Evolutionary conservation across 2,329 filamentous ascomycete genomes (phyloP), one percentile per base, ranked within the genome.

Genomic region (Lecanicillium sp.): DNA sequence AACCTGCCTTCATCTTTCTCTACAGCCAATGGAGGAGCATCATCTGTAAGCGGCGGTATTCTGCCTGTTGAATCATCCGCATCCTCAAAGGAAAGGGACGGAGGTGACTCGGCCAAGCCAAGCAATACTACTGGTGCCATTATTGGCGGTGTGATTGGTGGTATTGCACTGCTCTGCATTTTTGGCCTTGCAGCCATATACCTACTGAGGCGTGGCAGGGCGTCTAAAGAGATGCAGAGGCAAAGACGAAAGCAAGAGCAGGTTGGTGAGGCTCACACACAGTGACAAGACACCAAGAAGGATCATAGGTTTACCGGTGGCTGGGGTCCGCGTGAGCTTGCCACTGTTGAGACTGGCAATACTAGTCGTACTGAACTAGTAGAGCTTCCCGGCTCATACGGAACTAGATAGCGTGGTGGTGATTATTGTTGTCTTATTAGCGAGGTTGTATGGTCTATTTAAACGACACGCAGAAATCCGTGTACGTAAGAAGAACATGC

Each of bases 121-220:
- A 18, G 22, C 3, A 57, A 49, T 36, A 56, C 57, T 34, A 54
- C 44, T 2, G 54, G 53, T 5, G 49, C 51, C 19, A 62, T 63
- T 27, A 44, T 61, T 10, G 59, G 58, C 5, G 61, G 57, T 5
- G 51, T 57, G 3, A 40, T 64, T 11, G 59, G 57, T 6, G 56
- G 58, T 2, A 39, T 63, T 3, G 58, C 52, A 3, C 46, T 64
- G 3, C 13, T 65, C 2, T 60, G 60, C 41, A 47, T 51, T 14
- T 57, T 50, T 0, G 44, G 31, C 5, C 39, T 58, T n/a, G 44
- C 38, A 8, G 37, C 43, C 17, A 28, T 49, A n/a, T 44, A 43
- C 14, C 19, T 49, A 12, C 32, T 49, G n/a, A 22, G 35, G 17
- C 35, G 35, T 7, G 35, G 29, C 13, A 29, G 29, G 13, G 29